A percentile compares a stretch with the other conserved stretches of the same genome.
phyloP scores from a whole-genome alignment of 495 filamentous ascomycete species.

The Aspergillus sparsus region DNA sequence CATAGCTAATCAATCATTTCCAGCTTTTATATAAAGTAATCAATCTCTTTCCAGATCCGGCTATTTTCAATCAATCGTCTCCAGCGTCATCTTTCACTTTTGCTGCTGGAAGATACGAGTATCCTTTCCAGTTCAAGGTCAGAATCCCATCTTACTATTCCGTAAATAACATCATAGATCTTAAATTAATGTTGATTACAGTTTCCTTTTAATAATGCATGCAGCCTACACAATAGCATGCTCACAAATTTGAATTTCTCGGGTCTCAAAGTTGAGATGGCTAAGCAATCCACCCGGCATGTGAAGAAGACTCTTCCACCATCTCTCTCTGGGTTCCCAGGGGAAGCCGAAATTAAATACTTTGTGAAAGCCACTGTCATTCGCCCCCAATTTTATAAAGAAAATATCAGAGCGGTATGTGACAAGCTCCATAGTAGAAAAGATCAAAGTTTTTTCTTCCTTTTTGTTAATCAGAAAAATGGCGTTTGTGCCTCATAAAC shows the following conservation, averaged over 20 bases:
- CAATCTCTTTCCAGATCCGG: conserved; percentile 62
- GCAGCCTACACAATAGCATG: conserved; percentile 61
- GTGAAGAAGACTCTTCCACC: conserved; percentile 87
- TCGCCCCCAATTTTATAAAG: conserved; percentile 77
- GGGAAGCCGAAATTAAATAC: conserved; percentile 86
- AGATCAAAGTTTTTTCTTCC: too few relatives aligned
- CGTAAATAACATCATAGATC: neutral
- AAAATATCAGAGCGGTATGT: conserved; percentile 71
- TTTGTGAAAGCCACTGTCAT: conserved; percentile 90
- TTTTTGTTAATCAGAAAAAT: too few relatives aligned
- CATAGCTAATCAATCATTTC: conserved; percentile 17
- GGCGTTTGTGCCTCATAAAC: neutral
- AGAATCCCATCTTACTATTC: neutral
- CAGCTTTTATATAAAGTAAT: conserved; percentile 68
- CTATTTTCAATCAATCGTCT: conserved; percentile 48
- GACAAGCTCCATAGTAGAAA: neutral
- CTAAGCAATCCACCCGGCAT: conserved; percentile 60
- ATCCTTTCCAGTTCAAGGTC: conserved; percentile 88
- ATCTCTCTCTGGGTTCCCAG: conserved; percentile 76
- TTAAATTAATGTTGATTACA: conserved; percentile 22
- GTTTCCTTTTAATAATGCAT: conserved; percentile 90
- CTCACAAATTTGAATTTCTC: conserved; percentile 57
- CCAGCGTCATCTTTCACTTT: conserved; percentile 60
- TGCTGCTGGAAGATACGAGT: conserved; percentile 77
- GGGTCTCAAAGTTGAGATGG: conserved; percentile 59